Evolutionary conservation across 2,329 filamentous ascomycete genomes (phyloP), one percentile per base, ranked within the genome.

Genomic region (Biscogniauxia mediterranea): DNA sequence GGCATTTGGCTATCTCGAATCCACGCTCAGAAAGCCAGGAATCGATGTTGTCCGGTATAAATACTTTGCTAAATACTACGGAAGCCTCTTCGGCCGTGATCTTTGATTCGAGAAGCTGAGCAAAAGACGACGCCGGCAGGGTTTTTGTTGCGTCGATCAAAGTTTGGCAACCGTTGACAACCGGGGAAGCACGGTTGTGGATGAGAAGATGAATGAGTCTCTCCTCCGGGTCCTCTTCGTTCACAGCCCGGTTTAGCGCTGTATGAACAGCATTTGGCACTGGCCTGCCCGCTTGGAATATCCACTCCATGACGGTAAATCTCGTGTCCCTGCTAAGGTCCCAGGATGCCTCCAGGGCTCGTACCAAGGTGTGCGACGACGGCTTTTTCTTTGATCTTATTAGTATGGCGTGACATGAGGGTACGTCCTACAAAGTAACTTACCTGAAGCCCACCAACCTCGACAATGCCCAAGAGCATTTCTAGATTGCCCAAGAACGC

Each of bases 321-420:
- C 84, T 77, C 7, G 75, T 79, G 19, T 82, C 81, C 21, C 76
- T 76, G 53, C 76, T 79, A 11, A 86, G 72, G 51, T 78, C 80
- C 80, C 82, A 84, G 61, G 78, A 81, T 0, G 83, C 80, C 65
- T 85, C 81, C n/a, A 87, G 74, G 0, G 83, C 80, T 8, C 79
- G 75, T 2, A 79, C 75, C 55, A 86, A 70, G 0, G 83, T 85
- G 1, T 76, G 73, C 3, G 77, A 76, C 0, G 80, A 81, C 0
- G 81, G 80, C 61, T 74, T 79, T 67, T 78, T 81, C 74, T 84
- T n/a, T 11, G 52, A 42, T 21, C 21, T 54, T 20, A 32, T 70
- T 38, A 66, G 56, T 20, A 38, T 52, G 46, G n/a, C 38, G 55
- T 6, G 50, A 19, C 6, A 28, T 9, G 15, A 20, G 26, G 9